Conservation (phyloP, 2,329 filamentous ascomycete species). For the Penicillium sp. region DNA sequence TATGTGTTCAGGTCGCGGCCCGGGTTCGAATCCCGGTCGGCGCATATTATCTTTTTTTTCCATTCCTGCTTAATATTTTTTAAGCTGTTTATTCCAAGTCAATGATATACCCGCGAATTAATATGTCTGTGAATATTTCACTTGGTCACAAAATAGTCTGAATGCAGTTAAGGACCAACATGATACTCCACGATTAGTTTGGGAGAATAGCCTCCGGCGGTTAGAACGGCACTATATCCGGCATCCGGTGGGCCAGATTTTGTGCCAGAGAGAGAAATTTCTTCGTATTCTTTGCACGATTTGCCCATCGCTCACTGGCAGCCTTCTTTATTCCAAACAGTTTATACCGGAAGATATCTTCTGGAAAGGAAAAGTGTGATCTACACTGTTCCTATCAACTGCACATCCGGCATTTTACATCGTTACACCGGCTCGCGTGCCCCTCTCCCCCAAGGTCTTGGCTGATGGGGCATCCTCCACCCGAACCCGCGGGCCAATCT, state of each 20-base stretch:
- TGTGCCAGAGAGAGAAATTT: constrained; percentile 12
- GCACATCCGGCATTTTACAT: background rate
- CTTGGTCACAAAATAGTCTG: no score
- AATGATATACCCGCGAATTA: no score
- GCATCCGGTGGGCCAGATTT: constrained; percentile 8
- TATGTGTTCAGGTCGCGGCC: constrained; percentile 13
- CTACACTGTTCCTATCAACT: background rate
- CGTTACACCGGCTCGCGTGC: constrained; percentile 9
- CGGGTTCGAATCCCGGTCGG: constrained; percentile 29
- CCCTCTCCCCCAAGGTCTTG: constrained; percentile 1
- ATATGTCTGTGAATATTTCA: no score
- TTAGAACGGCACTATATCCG: constrained; percentile 11
- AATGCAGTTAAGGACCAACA: no score
- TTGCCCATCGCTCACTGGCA: background rate
- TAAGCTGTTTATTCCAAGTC: background rate
- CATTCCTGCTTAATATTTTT: background rate
- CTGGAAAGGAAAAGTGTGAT: background rate
- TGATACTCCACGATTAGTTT: no score
- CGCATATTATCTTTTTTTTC: constrained; percentile 11
- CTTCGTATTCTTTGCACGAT: background rate
- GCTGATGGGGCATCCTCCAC: constrained; percentile 21
- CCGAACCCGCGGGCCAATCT: constrained; percentile 10
- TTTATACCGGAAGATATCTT: background rate
- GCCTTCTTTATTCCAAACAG: background rate
- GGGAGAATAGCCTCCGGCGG: background rate